phyloP scores from a whole-genome alignment of 2,329 filamentous ascomycete species.

The Colletotrichum aenigma region DNA sequence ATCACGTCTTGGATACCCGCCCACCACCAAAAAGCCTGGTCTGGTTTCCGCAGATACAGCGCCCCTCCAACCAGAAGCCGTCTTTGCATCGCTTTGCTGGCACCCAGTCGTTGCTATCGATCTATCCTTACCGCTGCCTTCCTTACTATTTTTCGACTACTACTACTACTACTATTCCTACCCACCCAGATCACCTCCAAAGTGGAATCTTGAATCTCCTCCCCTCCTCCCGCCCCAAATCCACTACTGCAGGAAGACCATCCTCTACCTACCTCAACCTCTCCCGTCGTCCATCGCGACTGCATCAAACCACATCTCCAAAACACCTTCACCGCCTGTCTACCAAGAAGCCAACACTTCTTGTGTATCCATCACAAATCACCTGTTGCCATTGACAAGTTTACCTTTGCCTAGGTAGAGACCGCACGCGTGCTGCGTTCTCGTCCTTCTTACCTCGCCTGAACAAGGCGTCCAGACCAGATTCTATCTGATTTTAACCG shows the following conservation, averaged over 20 bases:
- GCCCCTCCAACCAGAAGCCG: not conserved
- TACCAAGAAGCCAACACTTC: constrained; percentile 3
- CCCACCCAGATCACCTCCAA: constrained; percentile 16
- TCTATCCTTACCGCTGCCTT: not conserved
- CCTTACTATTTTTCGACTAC: not conserved
- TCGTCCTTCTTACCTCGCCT: constrained; percentile 28
- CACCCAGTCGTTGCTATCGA: not conserved
- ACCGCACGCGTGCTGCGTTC: constrained; percentile 2
- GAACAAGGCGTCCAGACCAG: constrained; percentile 32
- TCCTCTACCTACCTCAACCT: not conserved
- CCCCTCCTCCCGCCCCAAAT: constrained; percentile 15
- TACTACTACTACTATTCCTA: not conserved
- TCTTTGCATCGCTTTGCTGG: not conserved
- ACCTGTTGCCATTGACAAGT: constrained; percentile 13
- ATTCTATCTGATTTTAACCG: constrained; percentile 22
- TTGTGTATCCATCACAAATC: not conserved
- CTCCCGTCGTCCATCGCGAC: constrained; percentile 5
- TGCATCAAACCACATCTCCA: not conserved
- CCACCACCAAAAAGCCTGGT: constrained; percentile 3
- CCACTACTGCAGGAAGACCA: constrained; percentile 19
- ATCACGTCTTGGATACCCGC: constrained; percentile 25
- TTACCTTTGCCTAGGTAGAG: constrained; percentile 22
- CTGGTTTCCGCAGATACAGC: constrained; percentile 28
- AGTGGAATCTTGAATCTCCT: constrained; percentile 23
- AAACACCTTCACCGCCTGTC: not conserved